These are phyloP conservation scores for Vanrija humicola DNA, from an alignment of 1,284 basidiomycete genomes.

Conservation along the genomic window DNA sequence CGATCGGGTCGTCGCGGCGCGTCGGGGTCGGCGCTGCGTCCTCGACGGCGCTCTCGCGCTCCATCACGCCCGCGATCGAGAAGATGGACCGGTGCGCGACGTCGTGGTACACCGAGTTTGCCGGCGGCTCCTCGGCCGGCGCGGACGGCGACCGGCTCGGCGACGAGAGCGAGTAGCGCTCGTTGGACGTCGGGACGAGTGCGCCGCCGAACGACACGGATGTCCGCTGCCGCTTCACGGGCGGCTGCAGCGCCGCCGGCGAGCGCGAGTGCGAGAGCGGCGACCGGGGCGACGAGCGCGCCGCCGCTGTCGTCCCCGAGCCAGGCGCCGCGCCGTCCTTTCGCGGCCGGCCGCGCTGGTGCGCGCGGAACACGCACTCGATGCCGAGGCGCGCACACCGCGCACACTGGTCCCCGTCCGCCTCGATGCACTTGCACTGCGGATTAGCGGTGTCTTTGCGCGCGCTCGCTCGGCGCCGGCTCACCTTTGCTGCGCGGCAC, in stretches of 20 bases:
- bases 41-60: slow-evolving; percentile 3
- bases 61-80: slow-evolving; percentile 22
- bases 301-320: neutral
- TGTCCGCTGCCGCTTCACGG: neutral
- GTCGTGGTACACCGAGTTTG: slow-evolving; percentile 21
- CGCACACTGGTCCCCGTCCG: slow-evolving; percentile 11
- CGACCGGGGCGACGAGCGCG: neutral
- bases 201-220: neutral
- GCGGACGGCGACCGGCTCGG: neutral
- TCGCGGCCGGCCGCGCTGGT: slow-evolving; percentile 17
- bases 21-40: neutral
- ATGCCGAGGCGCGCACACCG: slow-evolving; percentile 18
- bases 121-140: slow-evolving; percentile 5
- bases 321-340: slow-evolving; percentile 7
- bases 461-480: neutral
- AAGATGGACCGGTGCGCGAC: slow-evolving; percentile 19
- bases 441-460: too few relatives aligned
- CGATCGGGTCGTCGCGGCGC: slow-evolving; percentile 13
- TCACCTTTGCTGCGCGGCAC: slow-evolving; percentile 15
- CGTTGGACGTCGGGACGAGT: neutral
- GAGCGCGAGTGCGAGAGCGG: neutral
- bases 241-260: neutral
- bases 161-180: neutral
- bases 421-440: slow-evolving; percentile 21
- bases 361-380: slow-evolving; percentile 16